Conservation (phyloP, 371 early-diverging fungal species). For the Fennellomyces sp. region DNA sequence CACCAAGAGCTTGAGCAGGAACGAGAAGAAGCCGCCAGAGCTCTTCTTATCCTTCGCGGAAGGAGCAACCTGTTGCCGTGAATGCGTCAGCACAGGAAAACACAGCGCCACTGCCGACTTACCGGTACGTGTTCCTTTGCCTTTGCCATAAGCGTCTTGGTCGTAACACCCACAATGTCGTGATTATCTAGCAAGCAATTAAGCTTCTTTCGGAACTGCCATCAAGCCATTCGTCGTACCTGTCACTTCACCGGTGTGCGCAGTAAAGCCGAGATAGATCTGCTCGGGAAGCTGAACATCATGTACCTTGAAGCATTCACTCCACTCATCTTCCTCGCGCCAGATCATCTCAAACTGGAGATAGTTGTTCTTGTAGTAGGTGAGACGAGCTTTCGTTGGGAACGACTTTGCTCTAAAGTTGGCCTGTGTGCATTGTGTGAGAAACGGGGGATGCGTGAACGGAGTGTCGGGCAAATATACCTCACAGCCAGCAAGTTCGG, state of each 20-base stretch:
- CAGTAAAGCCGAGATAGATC: constrained; percentile 88
- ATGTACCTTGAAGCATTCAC: constrained; percentile 77
- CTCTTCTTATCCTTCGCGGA: constrained; percentile 12
- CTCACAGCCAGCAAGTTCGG: constrained; percentile 73
- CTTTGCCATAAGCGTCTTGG: constrained; percentile 43
- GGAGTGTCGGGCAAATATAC: constrained; percentile 27
- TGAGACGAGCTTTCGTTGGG: constrained; percentile 76
- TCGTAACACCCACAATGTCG: constrained; percentile 74
- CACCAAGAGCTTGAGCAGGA: constrained; percentile 58
- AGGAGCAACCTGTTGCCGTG: neutral
- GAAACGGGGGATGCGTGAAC: neutral
- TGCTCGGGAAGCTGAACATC: constrained; percentile 76
- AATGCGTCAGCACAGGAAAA: neutral
- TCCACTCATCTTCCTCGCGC: constrained; percentile 72
- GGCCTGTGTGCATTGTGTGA: constrained; percentile 28
- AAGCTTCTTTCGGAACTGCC: neutral
- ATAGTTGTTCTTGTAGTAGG: constrained; percentile 73
- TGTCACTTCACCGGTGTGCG: constrained; percentile 89
- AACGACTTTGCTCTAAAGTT: constrained; percentile 74
- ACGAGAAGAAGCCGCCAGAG: constrained; percentile 46
- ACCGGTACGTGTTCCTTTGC: constrained; percentile 31
- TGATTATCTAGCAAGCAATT: constrained; percentile 65
- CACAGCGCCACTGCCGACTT: neutral
- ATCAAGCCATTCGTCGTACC: too few species aligned
- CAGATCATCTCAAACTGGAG: constrained; percentile 69